Percentiles rank a stretch among this genome's conserved stretches.
These are phyloP conservation scores for Carex myosuroides DNA, from an alignment of 176 grass and related monocot species.

Conservation along the genomic window DNA sequence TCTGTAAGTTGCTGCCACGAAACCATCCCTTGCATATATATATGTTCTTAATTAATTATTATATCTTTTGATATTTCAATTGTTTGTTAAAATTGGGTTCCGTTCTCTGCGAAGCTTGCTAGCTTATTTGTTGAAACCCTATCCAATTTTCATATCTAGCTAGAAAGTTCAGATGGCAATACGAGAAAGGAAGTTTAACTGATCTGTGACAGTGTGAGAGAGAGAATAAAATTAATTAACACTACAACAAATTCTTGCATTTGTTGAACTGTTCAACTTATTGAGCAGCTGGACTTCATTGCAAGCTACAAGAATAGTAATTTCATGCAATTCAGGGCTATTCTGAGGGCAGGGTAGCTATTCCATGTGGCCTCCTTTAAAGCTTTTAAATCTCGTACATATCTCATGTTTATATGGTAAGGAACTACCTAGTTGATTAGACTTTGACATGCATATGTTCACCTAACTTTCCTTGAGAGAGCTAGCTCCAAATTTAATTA, in stretches of 20 bases:
- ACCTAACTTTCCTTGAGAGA: constrained; percentile 13
- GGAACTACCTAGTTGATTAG: constrained; percentile 9
- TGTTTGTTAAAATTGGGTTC: constrained; percentile 16
- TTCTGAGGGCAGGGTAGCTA: constrained; percentile 1
- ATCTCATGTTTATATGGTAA: constrained; percentile 10
- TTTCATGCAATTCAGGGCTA: background rate
- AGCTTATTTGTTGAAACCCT: background rate
- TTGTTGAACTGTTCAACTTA: constrained; percentile 22
- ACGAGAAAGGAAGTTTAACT: constrained; percentile 5
- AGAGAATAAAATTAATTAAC: constrained; percentile 5
- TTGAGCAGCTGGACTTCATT: constrained; percentile 21
- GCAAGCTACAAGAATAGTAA: constrained; percentile 9
- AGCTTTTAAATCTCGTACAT: constrained; percentile 8
- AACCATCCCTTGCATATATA: constrained; percentile 15
- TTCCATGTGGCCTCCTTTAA: constrained; percentile 21
- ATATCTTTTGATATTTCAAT: constrained; percentile 9
- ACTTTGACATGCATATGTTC: constrained; percentile 11
- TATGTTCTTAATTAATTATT: background rate
- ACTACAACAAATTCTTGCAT: constrained; percentile 23
- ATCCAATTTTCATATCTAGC: background rate
- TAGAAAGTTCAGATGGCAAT: constrained; percentile 5
- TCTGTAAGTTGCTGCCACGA: constrained; percentile 28
- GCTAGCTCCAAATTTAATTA: constrained; percentile 20
- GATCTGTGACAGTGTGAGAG: background rate
- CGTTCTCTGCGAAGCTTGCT: background rate